Evolutionary conservation across 2,329 filamentous ascomycete genomes (phyloP), one percentile per base, ranked within the genome.

Genomic region (Chrysosporium keratinophilum): DNA sequence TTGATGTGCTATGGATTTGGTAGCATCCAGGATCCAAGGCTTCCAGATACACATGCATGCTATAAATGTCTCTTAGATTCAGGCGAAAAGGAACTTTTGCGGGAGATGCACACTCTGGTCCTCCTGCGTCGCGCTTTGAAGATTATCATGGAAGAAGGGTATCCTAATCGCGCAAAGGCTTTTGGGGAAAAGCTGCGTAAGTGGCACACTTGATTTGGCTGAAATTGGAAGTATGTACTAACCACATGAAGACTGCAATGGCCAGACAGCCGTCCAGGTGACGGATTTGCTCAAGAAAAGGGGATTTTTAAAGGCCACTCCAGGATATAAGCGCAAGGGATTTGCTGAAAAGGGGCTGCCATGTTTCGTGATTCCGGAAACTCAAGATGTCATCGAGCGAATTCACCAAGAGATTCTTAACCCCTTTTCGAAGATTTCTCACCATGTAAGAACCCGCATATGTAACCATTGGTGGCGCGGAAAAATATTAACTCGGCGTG

Each of bases 1-100:
- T 52, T 69, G 23, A 59, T 67, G 39, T 77, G 75, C 60, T 75
- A 76, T 55, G 75, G 74, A 4, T 76, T 71, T 57, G 59, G 61
- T 7, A 63, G 58, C 31, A 39, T 53, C 1, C 56, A 65, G n/a
- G 73, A 75, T 57, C 60, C 63, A 9, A 67, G 68, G 33, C 56
- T 75, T 17, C 69, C 71, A 33, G 60, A 66, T 28, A 56, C 65
- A n/a, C 73, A 77, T 59, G 65, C 67, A 14, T 77, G 75, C 62
- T 76, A 76, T 57, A 60, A 62, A 31, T 77, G 75, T 56, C 61
- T 76, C n/a, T 60, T 73, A 19, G 59, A 62, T 35, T 61, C 61
- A 7, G 56, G 60, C 12, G 66, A 67, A 51, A 47, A 48, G n/a
- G 37, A 59, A n/a, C 19, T 65, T 40, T 51, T 67, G 23, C 50